These are phyloP conservation scores for Cercophora newfieldiana DNA, from an alignment of 495 filamentous ascomycete genomes.

Conservation along the genomic window DNA sequence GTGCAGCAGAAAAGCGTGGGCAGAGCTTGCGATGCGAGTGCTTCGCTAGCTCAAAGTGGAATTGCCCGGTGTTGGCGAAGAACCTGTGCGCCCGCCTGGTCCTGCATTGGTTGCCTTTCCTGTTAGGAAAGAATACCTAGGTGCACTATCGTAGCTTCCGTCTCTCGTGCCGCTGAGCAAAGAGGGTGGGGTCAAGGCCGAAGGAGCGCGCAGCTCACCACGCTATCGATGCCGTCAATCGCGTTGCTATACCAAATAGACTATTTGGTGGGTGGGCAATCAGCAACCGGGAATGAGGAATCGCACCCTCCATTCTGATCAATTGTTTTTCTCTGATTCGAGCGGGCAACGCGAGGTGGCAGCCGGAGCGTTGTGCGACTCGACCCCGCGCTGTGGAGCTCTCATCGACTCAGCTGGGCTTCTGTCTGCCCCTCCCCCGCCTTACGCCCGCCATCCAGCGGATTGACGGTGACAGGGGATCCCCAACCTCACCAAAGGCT, in stretches of 20 bases:
- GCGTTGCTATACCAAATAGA: slow-evolving; percentile 13
- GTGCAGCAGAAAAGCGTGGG: background rate
- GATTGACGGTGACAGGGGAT: slow-evolving; percentile 11
- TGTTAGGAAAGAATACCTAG: background rate
- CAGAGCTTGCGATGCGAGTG: too few species aligned
- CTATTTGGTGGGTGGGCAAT: background rate
- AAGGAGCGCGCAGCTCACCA: background rate
- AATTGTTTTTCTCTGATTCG: background rate
- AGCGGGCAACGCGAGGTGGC: background rate
- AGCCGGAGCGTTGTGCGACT: background rate
- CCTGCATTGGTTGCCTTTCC: background rate
- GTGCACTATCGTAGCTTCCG: background rate
- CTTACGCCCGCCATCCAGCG: background rate
- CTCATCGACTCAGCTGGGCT: too few species aligned
- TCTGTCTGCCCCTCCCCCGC: slow-evolving; percentile 16
- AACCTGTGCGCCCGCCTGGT: too few species aligned
- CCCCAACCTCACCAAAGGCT: slow-evolving; percentile 11
- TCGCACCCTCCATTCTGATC: background rate
- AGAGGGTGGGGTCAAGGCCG: background rate
- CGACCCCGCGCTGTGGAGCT: slow-evolving; percentile 3
- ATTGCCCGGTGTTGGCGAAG: too few species aligned
- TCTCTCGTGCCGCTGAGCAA: slow-evolving; percentile 2
- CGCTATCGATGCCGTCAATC: background rate
- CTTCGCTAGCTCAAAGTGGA: too few species aligned
- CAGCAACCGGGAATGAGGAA: slow-evolving; percentile 14